Percentiles rank a stretch among this genome's conserved stretches.
Evolutionary conservation across 1,284 basidiomycete species (phyloP).

Genomic region (Mycena citricolor): DNA sequence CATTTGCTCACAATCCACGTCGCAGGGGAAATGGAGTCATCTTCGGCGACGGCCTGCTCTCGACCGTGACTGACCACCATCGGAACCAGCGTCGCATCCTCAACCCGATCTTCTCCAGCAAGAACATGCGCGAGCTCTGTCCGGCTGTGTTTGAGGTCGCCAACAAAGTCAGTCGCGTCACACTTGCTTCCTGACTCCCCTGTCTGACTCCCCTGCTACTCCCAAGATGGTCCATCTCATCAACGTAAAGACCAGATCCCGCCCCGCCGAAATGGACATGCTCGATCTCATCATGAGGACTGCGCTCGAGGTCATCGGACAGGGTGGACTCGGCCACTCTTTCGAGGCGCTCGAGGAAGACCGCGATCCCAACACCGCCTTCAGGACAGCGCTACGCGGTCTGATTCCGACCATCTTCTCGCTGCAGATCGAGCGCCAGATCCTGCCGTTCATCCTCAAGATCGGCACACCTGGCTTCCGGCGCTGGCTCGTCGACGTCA

Average conservation of each 20-base stretch:
- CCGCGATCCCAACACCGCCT: slow-evolving; percentile 27
- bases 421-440: background rate
- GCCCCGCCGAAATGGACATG: slow-evolving; percentile 38
- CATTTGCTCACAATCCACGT: slow-evolving; percentile 17
- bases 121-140: slow-evolving; percentile 43
- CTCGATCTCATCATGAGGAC: slow-evolving; percentile 37
- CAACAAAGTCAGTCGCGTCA: slow-evolving; percentile 30
- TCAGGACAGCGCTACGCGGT: slow-evolving; percentile 31
- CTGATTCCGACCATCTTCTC: slow-evolving; percentile 21
- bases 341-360: slow-evolving; percentile 35
- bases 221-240: slow-evolving; percentile 3
- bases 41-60: slow-evolving; percentile 38
- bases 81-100: slow-evolving; percentile 46
- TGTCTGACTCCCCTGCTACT: no score
- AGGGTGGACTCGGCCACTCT: slow-evolving; percentile 38
- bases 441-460: slow-evolving; percentile 35
- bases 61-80: slow-evolving; percentile 40
- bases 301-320: slow-evolving; percentile 39
- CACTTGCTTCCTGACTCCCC: slow-evolving; percentile 12
- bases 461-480: slow-evolving; percentile 37
- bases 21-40: slow-evolving; percentile 30
- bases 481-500: slow-evolving; percentile 32
- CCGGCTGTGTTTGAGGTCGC: slow-evolving; percentile 40
- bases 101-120: slow-evolving; percentile 46
- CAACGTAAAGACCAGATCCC: slow-evolving; percentile 13